Evolutionary conservation across 1,139 yeast genomes (phyloP).

Genomic region (Taphrina flavorubra): DNA sequence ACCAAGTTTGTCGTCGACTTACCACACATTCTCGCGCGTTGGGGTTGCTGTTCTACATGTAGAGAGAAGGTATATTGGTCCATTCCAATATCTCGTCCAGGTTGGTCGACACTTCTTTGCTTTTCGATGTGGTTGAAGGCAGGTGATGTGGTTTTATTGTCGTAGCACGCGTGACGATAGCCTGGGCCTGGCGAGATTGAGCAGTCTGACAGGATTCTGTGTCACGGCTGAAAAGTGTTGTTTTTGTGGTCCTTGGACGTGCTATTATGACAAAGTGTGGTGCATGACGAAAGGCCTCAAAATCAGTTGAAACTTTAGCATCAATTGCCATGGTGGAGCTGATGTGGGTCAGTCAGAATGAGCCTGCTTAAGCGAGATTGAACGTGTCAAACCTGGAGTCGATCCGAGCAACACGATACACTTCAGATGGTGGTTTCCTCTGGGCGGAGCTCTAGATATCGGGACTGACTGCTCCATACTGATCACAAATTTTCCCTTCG

Average conservation of each 20-base stretch:
- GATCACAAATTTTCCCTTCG: constrained; percentile 25
- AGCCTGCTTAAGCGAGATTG: constrained; percentile 7
- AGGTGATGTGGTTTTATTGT: neutral
- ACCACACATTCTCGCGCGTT: constrained; percentile 58
- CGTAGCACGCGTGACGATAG: no score
- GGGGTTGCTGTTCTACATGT: constrained; percentile 55
- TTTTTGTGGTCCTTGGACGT: neutral
- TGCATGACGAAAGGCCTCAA: constrained; percentile 2
- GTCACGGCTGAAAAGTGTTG: no score
- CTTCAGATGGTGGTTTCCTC: no score
- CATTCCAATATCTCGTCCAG: neutral
- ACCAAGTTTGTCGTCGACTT: neutral
- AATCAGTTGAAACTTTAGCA: constrained; percentile 14
- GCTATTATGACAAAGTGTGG: neutral
- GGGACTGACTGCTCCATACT: constrained; percentile 25
- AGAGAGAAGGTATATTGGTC: constrained; percentile 45
- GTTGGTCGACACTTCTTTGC: neutral
- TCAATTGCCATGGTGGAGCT: constrained; percentile 12
- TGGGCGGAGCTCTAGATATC: constrained; percentile 5
- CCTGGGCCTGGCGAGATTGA: no score
- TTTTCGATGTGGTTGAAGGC: neutral
- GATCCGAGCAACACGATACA: neutral
- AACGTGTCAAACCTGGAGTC: constrained; percentile 3
- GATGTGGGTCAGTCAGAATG: constrained; percentile 4
- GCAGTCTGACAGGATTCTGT: no score